Conservation (phyloP, 345 rosid species). For the Eucalyptus marginata region DNA sequence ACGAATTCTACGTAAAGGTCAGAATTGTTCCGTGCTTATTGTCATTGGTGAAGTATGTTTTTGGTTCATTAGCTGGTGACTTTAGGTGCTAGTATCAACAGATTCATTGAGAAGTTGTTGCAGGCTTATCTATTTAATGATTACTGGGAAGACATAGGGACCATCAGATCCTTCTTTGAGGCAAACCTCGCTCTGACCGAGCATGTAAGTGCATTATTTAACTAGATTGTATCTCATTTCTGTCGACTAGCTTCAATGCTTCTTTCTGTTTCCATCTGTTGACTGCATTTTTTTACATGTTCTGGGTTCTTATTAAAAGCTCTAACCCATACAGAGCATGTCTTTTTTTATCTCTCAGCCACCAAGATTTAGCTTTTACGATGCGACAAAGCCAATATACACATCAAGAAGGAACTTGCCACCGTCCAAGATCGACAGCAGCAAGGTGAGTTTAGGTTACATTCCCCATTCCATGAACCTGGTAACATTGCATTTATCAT, state of each 20-base stretch:
- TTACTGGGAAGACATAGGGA: slow-evolving; percentile 98
- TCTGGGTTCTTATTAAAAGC: background rate
- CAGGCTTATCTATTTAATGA: slow-evolving; percentile 93
- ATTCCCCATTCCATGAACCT: background rate
- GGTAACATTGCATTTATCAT: background rate
- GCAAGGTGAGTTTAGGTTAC: slow-evolving; percentile 34
- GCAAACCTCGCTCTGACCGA: slow-evolving; percentile 92
- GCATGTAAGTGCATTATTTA: slow-evolving; percentile 37
- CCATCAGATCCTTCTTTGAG: slow-evolving; percentile 89
- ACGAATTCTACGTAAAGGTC: slow-evolving; percentile 60
- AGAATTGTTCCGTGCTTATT: background rate
- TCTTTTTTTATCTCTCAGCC: slow-evolving; percentile 36
- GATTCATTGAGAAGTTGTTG: background rate
- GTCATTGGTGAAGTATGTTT: background rate
- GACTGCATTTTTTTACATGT: background rate
- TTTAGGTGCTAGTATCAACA: background rate
- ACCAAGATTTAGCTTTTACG: slow-evolving; percentile 85
- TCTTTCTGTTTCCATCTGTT: background rate
- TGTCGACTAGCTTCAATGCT: background rate
- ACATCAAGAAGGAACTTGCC: slow-evolving; percentile 95
- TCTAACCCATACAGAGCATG: background rate
- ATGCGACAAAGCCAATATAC: slow-evolving; percentile 80
- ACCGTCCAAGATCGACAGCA: slow-evolving; percentile 60
- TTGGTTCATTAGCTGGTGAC: background rate
- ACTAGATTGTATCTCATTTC: background rate